Percentiles rank a stretch among this genome's conserved stretches.
Conservation (phyloP, 805 yeast genomes). For the Candida germanica region DNA sequence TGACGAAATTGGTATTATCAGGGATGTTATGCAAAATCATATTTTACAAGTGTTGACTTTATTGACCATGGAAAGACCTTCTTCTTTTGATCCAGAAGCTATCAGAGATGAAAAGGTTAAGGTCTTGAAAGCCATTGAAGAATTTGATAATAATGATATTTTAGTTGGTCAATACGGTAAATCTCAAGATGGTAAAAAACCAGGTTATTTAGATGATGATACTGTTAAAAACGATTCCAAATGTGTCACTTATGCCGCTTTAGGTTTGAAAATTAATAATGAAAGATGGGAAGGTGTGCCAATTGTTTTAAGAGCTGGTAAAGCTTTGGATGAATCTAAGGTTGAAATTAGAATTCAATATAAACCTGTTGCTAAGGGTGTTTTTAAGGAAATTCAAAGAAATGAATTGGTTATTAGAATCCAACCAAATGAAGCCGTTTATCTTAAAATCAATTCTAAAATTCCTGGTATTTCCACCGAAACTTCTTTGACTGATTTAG, state of each 20-base stretch:
- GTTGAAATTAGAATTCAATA: conserved; percentile 95
- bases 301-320: conserved; percentile 92
- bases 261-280: conserved; percentile 73
- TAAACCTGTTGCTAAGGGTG: conserved; percentile 79
- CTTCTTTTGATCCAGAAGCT: conserved; percentile 85
- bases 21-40: conserved; percentile 99
- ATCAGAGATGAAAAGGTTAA: conserved; percentile 95
- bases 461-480: conserved; percentile 86
- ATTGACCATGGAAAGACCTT: conserved; percentile 94
- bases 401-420: conserved; percentile 92
- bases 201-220: conserved; percentile 88
- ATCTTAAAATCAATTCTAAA: conserved; percentile 89
- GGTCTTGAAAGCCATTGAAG: conserved; percentile 76
- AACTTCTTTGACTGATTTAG: conserved; percentile 85
- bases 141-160: conserved; percentile 62
- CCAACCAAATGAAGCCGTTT: conserved; percentile 94
- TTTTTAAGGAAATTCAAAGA: conserved; percentile 76
- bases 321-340: conserved; percentile 91
- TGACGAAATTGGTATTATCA: conserved; percentile 88
- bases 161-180: conserved; percentile 84
- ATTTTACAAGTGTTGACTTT: conserved; percentile 87
- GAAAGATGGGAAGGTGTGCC: conserved; percentile 99
- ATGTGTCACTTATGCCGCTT: conserved; percentile 90
- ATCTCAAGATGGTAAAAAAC: conserved; percentile 85
- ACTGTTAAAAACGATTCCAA: conserved; percentile 80